A percentile compares a stretch with the other conserved stretches of the same genome.
Conservation (phyloP, 2,329 filamentous ascomycete genomes). For the Fusarium sterilihyphosum region DNA sequence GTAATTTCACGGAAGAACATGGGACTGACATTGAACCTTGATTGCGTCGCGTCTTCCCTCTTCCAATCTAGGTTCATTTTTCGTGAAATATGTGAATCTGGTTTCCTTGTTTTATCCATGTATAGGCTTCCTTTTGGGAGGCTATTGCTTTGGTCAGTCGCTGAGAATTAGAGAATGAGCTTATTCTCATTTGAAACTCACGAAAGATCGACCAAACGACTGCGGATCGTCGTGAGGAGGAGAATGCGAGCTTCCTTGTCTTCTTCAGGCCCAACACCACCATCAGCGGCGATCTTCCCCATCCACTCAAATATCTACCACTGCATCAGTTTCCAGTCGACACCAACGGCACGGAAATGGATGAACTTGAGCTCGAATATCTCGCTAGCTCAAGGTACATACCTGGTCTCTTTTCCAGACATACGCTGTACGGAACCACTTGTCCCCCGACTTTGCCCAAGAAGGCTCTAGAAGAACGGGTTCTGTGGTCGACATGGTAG, state of each 20-base stretch:
- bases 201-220: background rate
- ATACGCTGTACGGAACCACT: background rate
- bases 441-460: background rate
- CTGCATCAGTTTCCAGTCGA: fast-evolving
- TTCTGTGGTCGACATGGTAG: fast-evolving
- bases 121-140: background rate
- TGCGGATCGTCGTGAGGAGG: background rate
- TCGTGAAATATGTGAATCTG: background rate
- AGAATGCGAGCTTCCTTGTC: background rate
- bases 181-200: background rate
- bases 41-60: background rate
- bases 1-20: background rate
- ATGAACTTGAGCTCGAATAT: background rate
- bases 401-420: background rate
- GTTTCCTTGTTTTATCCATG: background rate
- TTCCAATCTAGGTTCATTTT: background rate
- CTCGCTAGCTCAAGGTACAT: fast-evolving
- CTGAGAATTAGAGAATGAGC: fast-evolving
- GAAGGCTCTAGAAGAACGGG: background rate
- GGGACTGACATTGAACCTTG: background rate
- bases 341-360: fast-evolving
- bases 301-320: background rate
- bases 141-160: fast-evolving
- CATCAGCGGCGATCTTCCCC: background rate
- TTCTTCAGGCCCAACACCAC: background rate